Evolutionary conservation across 306 rosid genomes (phyloP), one percentile per base, ranked within the genome.

Genomic region (Benincasa hispida): DNA sequence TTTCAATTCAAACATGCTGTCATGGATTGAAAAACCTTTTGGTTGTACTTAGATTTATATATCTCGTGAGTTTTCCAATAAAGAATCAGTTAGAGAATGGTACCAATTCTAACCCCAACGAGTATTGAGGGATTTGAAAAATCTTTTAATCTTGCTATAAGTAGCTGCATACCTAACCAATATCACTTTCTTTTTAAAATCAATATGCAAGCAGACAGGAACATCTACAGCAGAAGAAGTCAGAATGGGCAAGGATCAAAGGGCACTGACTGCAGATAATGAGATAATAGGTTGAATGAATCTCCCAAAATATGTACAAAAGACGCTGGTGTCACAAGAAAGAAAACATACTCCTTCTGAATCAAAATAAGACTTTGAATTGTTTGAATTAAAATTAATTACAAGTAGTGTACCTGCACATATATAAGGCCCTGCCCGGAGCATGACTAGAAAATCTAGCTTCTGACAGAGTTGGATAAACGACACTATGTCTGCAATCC

Each of bases 401-500:
- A 25, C 53, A 76, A 56, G 41, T 9, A 58, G 82, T 85, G 78
- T 76, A 90, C 97, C 98, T 86, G 79, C 96, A 72, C 98, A 91
- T 75, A 91, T 85, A 79, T 93, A 94, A 79, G 98, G 98, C 65
- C 98, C 98, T 8, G 96, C 75, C 78, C 98, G 85, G 78, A 94
- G 90, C 97, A 90, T 88, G 77, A 94, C 98, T 35, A 86, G 82
- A 30, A 94, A 82, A 77, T 79, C 87, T 19, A 83, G 94, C 83
- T 86, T 90, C 88, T 91, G 91, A 84, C 97, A 90, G 73, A 88
- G 93, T 70, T 89, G 87, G 74, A 94, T 85, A 88, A 83, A 91
- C 45, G 91, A 79, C 69, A 84, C 88, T 66, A 94, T 77, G 85
- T 94, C 84, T 25, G 95, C 96, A 78, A 94, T 79, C 73, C 96